Evolutionary conservation across 2,329 filamentous ascomycete genomes (phyloP).

Genomic region (Beauveria sp.): DNA sequence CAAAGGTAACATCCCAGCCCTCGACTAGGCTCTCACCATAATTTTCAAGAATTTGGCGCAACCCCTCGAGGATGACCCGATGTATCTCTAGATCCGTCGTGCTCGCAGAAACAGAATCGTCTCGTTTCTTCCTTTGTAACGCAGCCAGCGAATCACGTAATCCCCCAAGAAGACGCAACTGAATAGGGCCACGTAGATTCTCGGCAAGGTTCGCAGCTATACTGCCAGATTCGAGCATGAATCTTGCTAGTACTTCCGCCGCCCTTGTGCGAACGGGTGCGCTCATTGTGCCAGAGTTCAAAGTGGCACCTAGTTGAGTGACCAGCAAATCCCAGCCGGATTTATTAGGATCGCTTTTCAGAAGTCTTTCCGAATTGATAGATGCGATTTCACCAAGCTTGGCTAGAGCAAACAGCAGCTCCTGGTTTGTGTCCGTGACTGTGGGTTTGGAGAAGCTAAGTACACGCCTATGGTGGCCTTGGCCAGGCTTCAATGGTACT

Average conservation of each 20-base stretch:
- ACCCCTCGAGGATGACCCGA: slow-evolving; percentile 66
- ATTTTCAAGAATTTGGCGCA: slow-evolving; percentile 78
- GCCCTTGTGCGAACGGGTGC: slow-evolving; percentile 51
- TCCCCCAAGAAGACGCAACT: slow-evolving; percentile 63
- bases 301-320: slow-evolving; percentile 42
- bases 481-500: slow-evolving; percentile 11
- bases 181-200: slow-evolving; percentile 51
- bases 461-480: slow-evolving; percentile 36
- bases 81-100: slow-evolving; percentile 72
- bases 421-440: slow-evolving; percentile 46
- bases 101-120: slow-evolving; percentile 49
- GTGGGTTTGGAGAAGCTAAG: slow-evolving; percentile 40
- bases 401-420: slow-evolving; percentile 60
- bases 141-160: slow-evolving; percentile 50
- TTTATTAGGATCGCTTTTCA: slow-evolving; percentile 54
- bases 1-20: slow-evolving; percentile 81
- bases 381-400: slow-evolving; percentile 66
- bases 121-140: slow-evolving; percentile 46
- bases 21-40: slow-evolving; percentile 76
- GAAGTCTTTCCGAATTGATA: slow-evolving; percentile 68
- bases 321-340: slow-evolving; percentile 71
- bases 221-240: slow-evolving; percentile 50
- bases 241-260: slow-evolving; percentile 54
- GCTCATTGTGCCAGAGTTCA: slow-evolving; percentile 40
- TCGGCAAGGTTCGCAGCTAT: slow-evolving; percentile 45